Conservation (phyloP, 257 asterid genomes). For the Capsicum rhomboideum region DNA sequence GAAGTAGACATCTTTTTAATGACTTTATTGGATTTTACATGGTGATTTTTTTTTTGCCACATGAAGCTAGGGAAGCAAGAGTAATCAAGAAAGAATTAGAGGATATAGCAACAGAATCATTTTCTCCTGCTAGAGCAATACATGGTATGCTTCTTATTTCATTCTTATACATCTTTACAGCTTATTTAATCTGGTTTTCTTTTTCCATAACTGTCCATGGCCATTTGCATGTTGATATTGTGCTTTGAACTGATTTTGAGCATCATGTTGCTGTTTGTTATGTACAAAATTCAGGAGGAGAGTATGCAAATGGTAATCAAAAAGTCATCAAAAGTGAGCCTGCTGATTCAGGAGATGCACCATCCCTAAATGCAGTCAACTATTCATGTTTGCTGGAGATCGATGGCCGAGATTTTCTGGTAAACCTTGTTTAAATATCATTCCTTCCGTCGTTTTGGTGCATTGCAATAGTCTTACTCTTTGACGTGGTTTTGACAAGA, state of each 20-base stretch:
- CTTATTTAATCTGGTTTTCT: not conserved
- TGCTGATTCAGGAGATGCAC: not conserved
- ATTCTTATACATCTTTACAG: not conserved
- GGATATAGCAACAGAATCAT: not conserved
- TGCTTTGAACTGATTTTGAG: not conserved
- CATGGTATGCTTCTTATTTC: slow-evolving; percentile 3
- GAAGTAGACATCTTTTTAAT: not conserved
- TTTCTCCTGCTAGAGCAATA: not conserved
- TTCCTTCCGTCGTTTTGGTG: not conserved
- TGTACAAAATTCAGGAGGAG: not conserved
- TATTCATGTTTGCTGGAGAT: slow-evolving; percentile 3
- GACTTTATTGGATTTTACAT: not conserved
- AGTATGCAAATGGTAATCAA: not conserved
- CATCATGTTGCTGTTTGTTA: not conserved
- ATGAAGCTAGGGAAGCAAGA: not conserved
- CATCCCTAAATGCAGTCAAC: not conserved
- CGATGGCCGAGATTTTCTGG: slow-evolving; percentile 6
- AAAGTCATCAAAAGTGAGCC: slow-evolving; percentile 12
- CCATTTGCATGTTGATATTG: not conserved
- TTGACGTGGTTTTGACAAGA: not conserved
- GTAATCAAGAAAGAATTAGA: not conserved
- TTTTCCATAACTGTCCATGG: not conserved
- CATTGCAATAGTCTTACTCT: not conserved
- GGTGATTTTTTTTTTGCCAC: not conserved
- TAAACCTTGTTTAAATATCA: slow-evolving; percentile 1